Conservation (phyloP, 805 yeast species). For the Sungouiozyma ichnusensis region DNA sequence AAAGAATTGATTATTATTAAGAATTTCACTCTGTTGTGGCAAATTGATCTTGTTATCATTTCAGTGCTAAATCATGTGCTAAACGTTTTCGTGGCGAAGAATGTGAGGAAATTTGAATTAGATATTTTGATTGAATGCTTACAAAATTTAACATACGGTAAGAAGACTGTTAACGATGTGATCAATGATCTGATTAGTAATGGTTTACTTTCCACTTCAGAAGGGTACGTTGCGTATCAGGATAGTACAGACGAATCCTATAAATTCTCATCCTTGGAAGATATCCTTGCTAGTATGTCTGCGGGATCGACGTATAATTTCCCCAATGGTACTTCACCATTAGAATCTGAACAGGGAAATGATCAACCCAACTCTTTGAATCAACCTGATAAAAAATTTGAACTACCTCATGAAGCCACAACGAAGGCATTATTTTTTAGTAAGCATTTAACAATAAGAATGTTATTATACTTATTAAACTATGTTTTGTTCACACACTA, state of each 20-base stretch:
- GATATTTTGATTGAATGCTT: constrained; percentile 30
- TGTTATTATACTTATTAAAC: constrained; percentile 40
- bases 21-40: constrained; percentile 37
- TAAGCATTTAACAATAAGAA: constrained; percentile 34
- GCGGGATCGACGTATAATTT: constrained; percentile 6
- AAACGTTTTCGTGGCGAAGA: constrained; percentile 29
- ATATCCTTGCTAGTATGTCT: constrained; percentile 11
- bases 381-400: constrained; percentile 23
- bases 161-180: constrained; percentile 21
- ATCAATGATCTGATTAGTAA: constrained; percentile 19
- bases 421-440: constrained; percentile 33
- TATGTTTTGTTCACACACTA: constrained; percentile 38
- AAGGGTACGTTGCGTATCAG: constrained; percentile 21
- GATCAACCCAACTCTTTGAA: not conserved
- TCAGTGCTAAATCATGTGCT: constrained; percentile 26
- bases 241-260: constrained; percentile 23
- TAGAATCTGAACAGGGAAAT: not conserved
- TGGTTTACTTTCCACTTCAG: constrained; percentile 24
- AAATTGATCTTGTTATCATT: constrained; percentile 34
- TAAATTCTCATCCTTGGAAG: constrained; percentile 25
- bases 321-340: constrained; percentile 6
- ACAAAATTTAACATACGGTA: constrained; percentile 27
- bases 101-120: constrained; percentile 34
- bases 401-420: constrained; percentile 32
- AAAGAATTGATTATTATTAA: constrained; percentile 39